Evolutionary conservation across 495 filamentous ascomycete species (phyloP), one percentile per base, ranked within the genome.

Genomic region (Stereocaulon alpinum): DNA sequence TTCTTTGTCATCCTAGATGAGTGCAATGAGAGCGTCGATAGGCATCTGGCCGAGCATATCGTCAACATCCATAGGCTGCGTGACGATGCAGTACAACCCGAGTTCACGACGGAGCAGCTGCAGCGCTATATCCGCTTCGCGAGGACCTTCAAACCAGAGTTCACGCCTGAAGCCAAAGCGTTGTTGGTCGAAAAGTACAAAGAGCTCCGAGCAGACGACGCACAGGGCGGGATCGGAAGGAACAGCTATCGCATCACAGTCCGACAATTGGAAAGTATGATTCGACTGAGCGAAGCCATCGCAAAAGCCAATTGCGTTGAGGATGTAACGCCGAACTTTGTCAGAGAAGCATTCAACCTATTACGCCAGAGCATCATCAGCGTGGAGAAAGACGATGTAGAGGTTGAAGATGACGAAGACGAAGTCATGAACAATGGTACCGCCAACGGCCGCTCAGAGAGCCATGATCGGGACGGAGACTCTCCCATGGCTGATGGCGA

Each of bases 1-100:
- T 99, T 99, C 79, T 99, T 99, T 69, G 91, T 99, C 62, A 87
- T 99, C 49, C 84, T 96, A 3, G 93, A 99, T 68, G 93, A 99
- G 65, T 96, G 92, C 69, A 93, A 96, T 67, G 93, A 97, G 72
- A 70, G 76, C 18, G 82, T 95, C 24, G 93, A 99, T 68, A 87
- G 91, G 58, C 88, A 91, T 63, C 77, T 98, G 0, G 94, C 93
- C 0, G 79, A 89, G 61, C 93, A 99, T 68, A 99, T 99, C 64
- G 91, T 99, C 63, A 85, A 85, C 60, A 85, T 99, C 60, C 93
- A 99, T 73, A 89, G 88, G 66, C 82, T 91, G 52, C 86, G 91
- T 55, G 93, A 99, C 66, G 87, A 84, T 44, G 91, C 91, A 37
- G 86, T 99, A 43, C 76, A 85, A 65, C 93, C 93, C 0, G 91